phyloP scores from a whole-genome alignment of 371 early-diverging fungal species.

The Enterocytospora artemiae region DNA sequence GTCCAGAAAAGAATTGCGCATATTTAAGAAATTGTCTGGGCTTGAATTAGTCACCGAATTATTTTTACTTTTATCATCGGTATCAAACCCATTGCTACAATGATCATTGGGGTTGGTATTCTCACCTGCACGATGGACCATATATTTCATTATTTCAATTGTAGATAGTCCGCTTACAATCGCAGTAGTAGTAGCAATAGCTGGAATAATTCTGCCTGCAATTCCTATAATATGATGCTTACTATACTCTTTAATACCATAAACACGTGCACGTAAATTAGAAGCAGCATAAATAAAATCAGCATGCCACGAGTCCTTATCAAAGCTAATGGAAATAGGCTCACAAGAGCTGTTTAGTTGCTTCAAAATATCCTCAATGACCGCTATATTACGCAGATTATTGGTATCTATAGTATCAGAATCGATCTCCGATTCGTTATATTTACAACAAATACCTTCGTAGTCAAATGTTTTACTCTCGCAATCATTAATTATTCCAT shows the following conservation, averaged over 20 bases:
- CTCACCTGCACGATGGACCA: slow-evolving; percentile 21
- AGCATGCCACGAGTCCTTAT: slow-evolving; percentile 98
- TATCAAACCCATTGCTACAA: not conserved
- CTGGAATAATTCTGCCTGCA: slow-evolving; percentile 99
- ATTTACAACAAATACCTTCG: not conserved
- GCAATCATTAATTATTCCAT: slow-evolving; percentile 66
- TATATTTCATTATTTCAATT: slow-evolving; percentile 65
- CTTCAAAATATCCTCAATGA: not conserved
- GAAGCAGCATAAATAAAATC: slow-evolving; percentile 93
- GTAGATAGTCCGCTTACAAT: slow-evolving; percentile 92
- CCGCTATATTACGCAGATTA: not conserved
- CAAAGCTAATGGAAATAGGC: slow-evolving; percentile 91
- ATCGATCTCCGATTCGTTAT: not conserved
- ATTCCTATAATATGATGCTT: slow-evolving; percentile 91
- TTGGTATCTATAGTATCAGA: not conserved
- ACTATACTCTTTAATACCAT: slow-evolving; percentile 78
- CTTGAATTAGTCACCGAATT: too few species aligned
- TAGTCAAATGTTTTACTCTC: slow-evolving; percentile 51
- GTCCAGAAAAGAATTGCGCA: slow-evolving; percentile 95
- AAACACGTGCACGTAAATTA: slow-evolving; percentile 89
- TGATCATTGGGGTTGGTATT: not conserved
- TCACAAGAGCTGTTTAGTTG: slow-evolving; percentile 67
- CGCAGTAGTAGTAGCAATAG: slow-evolving; percentile 98
- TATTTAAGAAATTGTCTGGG: slow-evolving; percentile 60
- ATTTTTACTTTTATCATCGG: slow-evolving; percentile 63